phyloP scores from a whole-genome alignment of 768 basidiomycete species.

The Termitomyces sp. region DNA sequence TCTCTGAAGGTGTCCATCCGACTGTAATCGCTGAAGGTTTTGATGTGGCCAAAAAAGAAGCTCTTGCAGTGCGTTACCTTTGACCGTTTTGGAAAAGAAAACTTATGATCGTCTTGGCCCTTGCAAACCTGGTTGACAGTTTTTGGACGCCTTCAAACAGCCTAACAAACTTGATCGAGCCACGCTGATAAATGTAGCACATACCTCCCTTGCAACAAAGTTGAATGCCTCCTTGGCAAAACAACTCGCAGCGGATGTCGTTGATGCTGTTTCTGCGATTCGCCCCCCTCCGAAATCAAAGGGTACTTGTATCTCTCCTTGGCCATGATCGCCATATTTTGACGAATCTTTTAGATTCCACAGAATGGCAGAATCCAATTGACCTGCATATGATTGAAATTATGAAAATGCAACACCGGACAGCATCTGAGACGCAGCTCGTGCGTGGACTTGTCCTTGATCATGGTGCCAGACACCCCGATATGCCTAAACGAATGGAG shows the following conservation, averaged over 20 bases:
- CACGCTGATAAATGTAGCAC: conserved; percentile 87
- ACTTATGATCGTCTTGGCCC: conserved; percentile 1
- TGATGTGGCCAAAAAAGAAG: conserved; percentile 97
- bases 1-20: conserved; percentile 96
- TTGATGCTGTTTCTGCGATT: conserved; percentile 92
- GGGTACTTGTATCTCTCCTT: conserved; percentile 35
- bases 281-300: conserved; percentile 58
- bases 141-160: conserved; percentile 88
- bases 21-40: conserved; percentile 94
- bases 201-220: conserved; percentile 96
- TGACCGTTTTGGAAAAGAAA: not conserved
- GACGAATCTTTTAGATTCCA: conserved; percentile 30
- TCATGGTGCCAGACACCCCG: conserved; percentile 95
- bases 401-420: conserved; percentile 99
- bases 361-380: conserved; percentile 79
- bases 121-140: conserved; percentile 43
- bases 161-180: conserved; percentile 76
- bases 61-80: conserved; percentile 61
- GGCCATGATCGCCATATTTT: not conserved
- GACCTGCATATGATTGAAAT: conserved; percentile 99
- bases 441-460: conserved; percentile 94
- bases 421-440: conserved; percentile 94
- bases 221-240: conserved; percentile 77
- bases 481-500: conserved; percentile 98
- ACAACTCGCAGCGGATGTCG: conserved; percentile 85